phyloP scores from a whole-genome alignment of 768 basidiomycete genomes.

The Dacryopinax spathularia region DNA sequence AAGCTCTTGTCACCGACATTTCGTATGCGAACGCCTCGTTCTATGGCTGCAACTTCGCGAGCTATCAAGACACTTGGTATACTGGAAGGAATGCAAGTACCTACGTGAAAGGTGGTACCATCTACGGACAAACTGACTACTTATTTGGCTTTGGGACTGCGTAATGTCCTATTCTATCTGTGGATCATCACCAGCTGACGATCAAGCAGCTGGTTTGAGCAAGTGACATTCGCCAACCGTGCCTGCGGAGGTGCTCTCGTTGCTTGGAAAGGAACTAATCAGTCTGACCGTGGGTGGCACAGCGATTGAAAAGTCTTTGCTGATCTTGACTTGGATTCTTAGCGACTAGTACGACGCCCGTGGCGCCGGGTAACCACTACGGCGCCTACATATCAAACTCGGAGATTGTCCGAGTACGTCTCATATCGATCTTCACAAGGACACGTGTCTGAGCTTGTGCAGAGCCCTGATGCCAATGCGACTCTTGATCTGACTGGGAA shows the following conservation, averaged over 20 bases:
- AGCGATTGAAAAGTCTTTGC: slow-evolving; percentile 5
- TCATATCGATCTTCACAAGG: neutral
- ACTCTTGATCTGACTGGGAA: slow-evolving; percentile 31
- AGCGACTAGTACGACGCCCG: neutral
- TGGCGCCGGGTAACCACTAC: slow-evolving; percentile 35
- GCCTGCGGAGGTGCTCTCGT: slow-evolving; percentile 51
- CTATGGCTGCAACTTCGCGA: slow-evolving; percentile 46
- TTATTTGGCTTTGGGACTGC: slow-evolving; percentile 23
- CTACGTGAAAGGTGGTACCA: slow-evolving; percentile 45
- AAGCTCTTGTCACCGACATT: slow-evolving; percentile 47
- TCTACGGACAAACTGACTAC: slow-evolving; percentile 52
- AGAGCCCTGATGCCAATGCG: slow-evolving; percentile 48
- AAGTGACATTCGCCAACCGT: slow-evolving; percentile 43
- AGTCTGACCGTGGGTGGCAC: slow-evolving; percentile 26
- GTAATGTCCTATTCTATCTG: neutral
- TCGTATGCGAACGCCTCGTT: slow-evolving; percentile 55
- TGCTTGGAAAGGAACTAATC: slow-evolving; percentile 49
- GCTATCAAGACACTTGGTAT: slow-evolving; percentile 55
- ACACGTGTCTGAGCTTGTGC: neutral
- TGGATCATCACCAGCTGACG: neutral
- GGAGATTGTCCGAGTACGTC: slow-evolving; percentile 38
- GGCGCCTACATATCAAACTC: slow-evolving; percentile 46
- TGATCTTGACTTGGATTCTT: neutral
- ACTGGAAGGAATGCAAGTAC: slow-evolving; percentile 45
- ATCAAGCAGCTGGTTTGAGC: slow-evolving; percentile 42